Conservation (phyloP, 139 green algal species). For the Limnomonas spitsbergensis region DNA sequence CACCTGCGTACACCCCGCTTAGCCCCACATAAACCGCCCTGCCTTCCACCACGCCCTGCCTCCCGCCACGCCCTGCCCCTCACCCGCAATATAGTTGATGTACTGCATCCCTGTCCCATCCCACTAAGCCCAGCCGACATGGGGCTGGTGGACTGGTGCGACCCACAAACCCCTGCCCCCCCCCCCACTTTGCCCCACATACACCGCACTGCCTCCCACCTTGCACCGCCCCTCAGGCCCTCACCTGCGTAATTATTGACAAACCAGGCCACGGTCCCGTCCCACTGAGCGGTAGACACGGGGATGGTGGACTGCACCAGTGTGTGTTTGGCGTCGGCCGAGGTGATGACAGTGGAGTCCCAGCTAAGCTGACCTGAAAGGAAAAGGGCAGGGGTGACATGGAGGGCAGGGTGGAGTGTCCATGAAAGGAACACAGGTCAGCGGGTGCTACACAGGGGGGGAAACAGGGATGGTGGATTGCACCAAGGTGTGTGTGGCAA, state of each 20-base stretch:
- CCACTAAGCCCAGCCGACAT: no score
- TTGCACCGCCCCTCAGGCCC: no score
- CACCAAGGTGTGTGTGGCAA: constrained; percentile 30
- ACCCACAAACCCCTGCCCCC: no score
- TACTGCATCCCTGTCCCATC: no score
- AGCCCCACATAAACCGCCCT: no score
- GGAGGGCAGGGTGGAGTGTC: neutral
- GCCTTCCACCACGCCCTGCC: no score
- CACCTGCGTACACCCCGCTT: no score
- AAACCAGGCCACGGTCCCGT: constrained; percentile 27
- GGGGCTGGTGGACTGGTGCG: no score
- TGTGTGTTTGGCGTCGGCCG: constrained; percentile 18
- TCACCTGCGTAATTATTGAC: constrained; percentile 28
- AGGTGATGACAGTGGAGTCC: constrained; percentile 29
- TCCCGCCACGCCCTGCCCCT: no score
- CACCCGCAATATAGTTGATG: no score
- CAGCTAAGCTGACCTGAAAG: constrained; percentile 19
- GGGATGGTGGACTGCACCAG: constrained; percentile 31
- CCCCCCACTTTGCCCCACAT: no score
- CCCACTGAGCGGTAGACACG: constrained; percentile 31
- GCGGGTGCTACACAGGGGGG: constrained; percentile 22
- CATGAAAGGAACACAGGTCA: neutral
- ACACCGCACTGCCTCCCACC: no score
- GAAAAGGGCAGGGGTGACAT: neutral
- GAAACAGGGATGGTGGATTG: constrained; percentile 24